phyloP scores from a whole-genome alignment of 352 stramenopile genomes.

The Hyaloperonospora brassicae region DNA sequence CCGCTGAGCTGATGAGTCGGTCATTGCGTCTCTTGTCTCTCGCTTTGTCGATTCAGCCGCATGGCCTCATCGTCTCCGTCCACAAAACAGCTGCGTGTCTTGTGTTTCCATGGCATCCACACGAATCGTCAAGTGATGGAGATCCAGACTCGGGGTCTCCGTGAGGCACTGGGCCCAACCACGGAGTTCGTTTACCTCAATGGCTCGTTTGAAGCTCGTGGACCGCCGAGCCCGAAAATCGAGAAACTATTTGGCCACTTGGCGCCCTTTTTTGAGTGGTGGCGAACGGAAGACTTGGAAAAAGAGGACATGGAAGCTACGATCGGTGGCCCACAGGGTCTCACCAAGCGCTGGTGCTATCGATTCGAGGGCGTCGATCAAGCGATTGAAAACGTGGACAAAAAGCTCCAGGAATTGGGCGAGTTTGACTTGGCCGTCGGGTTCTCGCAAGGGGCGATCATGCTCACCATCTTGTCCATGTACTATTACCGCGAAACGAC shows the following conservation, averaged over 20 bases:
- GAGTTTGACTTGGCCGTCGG: conserved; percentile 69
- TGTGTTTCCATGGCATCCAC: conserved; percentile 68
- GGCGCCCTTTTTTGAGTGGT: conserved; percentile 4
- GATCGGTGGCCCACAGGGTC: not conserved
- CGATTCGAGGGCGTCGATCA: conserved; percentile 8
- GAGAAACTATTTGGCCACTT: conserved; percentile 9
- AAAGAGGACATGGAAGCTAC: conserved; percentile 1
- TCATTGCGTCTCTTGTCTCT: too few relatives aligned
- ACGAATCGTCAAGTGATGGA: conserved; percentile 70
- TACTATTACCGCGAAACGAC: conserved; percentile 34
- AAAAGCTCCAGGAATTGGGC: conserved; percentile 47
- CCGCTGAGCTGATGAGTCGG: too few relatives aligned
- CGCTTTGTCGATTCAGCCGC: too few relatives aligned
- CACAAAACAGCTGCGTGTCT: conserved; percentile 42
- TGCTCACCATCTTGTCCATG: conserved; percentile 59
- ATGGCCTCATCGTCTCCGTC: not conserved
- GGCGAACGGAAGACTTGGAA: not conserved
- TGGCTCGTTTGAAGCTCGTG: conserved; percentile 42
- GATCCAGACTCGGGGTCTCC: conserved; percentile 50
- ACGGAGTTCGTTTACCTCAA: conserved; percentile 72
- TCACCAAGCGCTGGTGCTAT: not conserved
- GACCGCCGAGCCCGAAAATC: conserved; percentile 49
- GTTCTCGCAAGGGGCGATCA: conserved; percentile 71
- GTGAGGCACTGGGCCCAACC: conserved; percentile 42
- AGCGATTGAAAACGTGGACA: conserved; percentile 45